These are phyloP conservation scores for Cladophialophora psammophila DNA, from an alignment of 2,329 filamentous ascomycete genomes.

Conservation along the genomic window DNA sequence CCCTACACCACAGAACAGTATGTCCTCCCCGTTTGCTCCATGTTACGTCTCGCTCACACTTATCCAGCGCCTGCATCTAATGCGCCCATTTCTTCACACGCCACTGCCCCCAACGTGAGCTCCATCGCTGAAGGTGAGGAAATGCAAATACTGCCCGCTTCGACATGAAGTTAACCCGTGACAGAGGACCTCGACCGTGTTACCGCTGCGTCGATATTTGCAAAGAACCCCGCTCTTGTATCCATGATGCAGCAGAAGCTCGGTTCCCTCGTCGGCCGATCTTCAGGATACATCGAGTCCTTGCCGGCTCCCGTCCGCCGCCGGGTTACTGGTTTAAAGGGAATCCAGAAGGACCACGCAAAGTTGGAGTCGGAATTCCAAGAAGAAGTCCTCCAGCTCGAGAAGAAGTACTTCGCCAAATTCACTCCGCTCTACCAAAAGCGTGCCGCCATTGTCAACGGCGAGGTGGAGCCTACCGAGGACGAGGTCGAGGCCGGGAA, in stretches of 20 bases:
- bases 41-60: constrained; percentile 25
- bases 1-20: constrained; percentile 85
- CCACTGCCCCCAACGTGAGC: constrained; percentile 89
- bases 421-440: constrained; percentile 97
- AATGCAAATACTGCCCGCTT: not conserved
- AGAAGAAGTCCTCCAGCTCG: constrained; percentile 94
- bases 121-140: constrained; percentile 92
- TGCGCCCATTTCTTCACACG: constrained; percentile 96
- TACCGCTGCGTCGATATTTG: constrained; percentile 89
- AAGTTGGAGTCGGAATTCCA: constrained; percentile 99
- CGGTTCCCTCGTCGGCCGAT: constrained; percentile 88
- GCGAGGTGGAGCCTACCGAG: constrained; percentile 81
- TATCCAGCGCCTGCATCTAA: constrained; percentile 73
- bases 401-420: constrained; percentile 99
- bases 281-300: constrained; percentile 97
- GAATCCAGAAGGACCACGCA: constrained; percentile 97
- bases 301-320: constrained; percentile 87
- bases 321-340: constrained; percentile 93
- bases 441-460: constrained; percentile 92
- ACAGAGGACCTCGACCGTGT: constrained; percentile 89
- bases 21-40: constrained; percentile 7
- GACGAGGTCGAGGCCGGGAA: constrained; percentile 87
- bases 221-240: constrained; percentile 91
- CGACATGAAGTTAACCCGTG: constrained; percentile 6
- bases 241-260: constrained; percentile 98